Evolutionary conservation across 768 basidiomycete genomes (phyloP), one percentile per base, ranked within the genome.

Genomic region (Podaxis sp.): DNA sequence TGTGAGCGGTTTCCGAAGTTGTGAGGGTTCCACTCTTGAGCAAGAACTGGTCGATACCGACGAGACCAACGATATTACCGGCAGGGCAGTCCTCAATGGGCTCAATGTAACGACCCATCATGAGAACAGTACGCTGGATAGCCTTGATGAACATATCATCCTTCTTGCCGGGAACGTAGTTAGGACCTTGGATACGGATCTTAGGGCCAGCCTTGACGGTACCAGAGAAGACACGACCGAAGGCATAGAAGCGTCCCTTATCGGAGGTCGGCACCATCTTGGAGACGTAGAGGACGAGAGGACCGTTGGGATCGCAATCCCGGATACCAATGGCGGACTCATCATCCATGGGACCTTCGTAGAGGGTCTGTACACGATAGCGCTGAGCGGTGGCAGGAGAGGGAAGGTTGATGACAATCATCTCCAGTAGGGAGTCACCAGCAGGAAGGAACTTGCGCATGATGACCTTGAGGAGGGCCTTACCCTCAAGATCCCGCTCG

Each of bases 221-320:
- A 71, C 97, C 97, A 64, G 97, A 92, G 85, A 99, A 99, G 80
- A 99, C 89, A 85, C 97, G 97, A 77, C 97, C 97, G 76, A 99
- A 99, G 63, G 97, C 97, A 77, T 98, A 98, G 91, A 98, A 99
- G 63, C 97, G 95, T 71, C 97, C 97, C 80, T 98, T 98, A 77
- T 99, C 97, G 67, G 97, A 97, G 44, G 97, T 98, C 64, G 97
- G 97, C 69, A 98, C 97, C 97, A 99, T 98, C 88, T 98, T 98
- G 67, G 97, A 98, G 79, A 99, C 83, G 78, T 99, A 99, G 65
- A 96, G 86, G 72, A 98, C 95, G 64, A 99, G 90, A 65, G 97
- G 97, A 55, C 88, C 97, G 48, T 88, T 89, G 74, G 97, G 90
- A 78, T 98, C 93, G 74, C 97, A 99, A 74, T 98, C 95, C 56